Base-by-base conservation (phyloP, 495 filamentous ascomycete species). In the Podospora tetraspora region DNA sequence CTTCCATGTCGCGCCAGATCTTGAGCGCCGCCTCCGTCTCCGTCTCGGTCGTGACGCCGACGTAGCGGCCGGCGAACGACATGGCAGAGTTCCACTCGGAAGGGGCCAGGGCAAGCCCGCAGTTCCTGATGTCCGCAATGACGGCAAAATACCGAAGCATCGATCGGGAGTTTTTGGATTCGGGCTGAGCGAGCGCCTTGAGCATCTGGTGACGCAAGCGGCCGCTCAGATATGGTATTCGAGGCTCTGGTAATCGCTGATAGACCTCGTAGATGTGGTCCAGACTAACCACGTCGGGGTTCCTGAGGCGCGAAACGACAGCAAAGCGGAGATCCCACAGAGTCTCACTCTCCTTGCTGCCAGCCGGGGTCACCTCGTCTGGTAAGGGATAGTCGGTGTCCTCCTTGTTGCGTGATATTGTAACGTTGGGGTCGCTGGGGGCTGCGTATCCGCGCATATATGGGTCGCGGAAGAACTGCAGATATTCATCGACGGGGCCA, bases 1-100 rank as follows among this genome's bases (percentile, higher is more conserved):
- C 79, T 77, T 98, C 95, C 90, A 97, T 97, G 71, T 92, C 86
- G 66, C 87, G 87, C 92, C 93, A 98, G n/a, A 95, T 78, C 34
- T 88, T 83, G 21, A 98, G 85, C 1, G 92, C 90, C 24, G 86
- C 79, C 66, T 91, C 84, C 9, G 93, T 80, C 67, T 97, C 90
- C 22, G 80, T 75, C 56, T 84, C 85, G 19, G 85, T 83, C 11
- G 91, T 84, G 22, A 70, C 82, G n/a, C 84, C 82, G 57, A 90
- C 87, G 69, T 90, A 90, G 58, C 89, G 88, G 32, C 88, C 87
- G 25, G 89, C 89, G 70, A 95, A 92, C 21, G 90, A 85, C 25
- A 97, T 89, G 25, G 93, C 93, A 37, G 84, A 88, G 59, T 89
- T 95, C 93, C 93, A 99, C 75, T 97, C 85, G 1, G 81, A 73